phyloP scores from a whole-genome alignment of 225 moss, liverwort and hornwort genomes.

The Neckera pumila region DNA sequence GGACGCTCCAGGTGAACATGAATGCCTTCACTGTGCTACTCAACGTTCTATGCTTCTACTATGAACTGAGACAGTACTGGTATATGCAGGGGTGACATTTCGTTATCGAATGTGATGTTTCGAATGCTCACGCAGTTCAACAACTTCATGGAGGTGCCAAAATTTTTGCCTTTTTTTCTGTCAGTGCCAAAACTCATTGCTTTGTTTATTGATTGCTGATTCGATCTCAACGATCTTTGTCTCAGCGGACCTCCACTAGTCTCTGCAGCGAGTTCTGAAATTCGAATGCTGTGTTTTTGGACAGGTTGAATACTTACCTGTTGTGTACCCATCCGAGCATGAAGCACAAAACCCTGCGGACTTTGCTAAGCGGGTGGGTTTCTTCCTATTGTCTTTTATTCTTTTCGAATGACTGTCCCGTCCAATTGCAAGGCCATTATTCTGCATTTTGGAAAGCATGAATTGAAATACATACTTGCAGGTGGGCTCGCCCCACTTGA shows the following conservation, averaged over 20 bases:
- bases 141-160: conserved; percentile 79
- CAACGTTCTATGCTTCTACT: background rate
- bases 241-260: background rate
- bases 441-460: no score
- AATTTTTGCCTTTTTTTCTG: background rate
- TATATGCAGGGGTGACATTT: conserved; percentile 63
- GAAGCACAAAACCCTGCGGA: conserved; percentile 49
- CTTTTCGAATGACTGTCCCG: background rate
- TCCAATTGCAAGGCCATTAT: background rate
- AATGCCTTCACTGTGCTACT: background rate
- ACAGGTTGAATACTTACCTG: conserved; percentile 87
- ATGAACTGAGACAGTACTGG: background rate
- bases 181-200: background rate
- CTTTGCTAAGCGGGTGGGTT: conserved; percentile 58
- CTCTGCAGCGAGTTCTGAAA: background rate
- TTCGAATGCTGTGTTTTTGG: background rate
- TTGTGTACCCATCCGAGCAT: conserved; percentile 54
- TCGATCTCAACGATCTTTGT: background rate
- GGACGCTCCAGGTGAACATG: background rate
- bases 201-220: background rate
- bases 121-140: conserved; percentile 82
- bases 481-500: no score
- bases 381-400: background rate
- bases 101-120: conserved; percentile 46
- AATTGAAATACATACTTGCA: no score